Evolutionary conservation across 441 rosid species (phyloP).

Genomic region (Sinapis alba): DNA sequence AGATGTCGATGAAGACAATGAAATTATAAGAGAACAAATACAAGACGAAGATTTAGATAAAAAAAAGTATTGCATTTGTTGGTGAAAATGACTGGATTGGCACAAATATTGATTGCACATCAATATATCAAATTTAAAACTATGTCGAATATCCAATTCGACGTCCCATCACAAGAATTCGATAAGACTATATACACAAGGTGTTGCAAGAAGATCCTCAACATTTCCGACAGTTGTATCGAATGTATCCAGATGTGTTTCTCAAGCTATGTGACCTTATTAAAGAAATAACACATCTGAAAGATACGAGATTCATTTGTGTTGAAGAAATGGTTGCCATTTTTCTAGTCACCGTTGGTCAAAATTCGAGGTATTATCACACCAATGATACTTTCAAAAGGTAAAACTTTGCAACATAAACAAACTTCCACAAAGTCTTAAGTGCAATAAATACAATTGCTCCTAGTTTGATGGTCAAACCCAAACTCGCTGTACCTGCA

Average conservation of each 20-base stretch:
- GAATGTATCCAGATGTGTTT: too few species aligned
- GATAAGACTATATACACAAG: too few species aligned
- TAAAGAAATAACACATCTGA: neutral
- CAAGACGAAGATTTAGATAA: conserved; percentile 4
- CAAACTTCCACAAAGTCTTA: neutral
- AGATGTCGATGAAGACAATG: neutral
- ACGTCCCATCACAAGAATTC: too few species aligned
- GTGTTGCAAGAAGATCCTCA: too few species aligned
- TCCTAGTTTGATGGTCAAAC: conserved; percentile 1
- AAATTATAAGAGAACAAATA: neutral
- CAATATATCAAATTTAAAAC: too few species aligned
- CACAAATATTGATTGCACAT: neutral
- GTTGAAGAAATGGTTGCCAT: conserved; percentile 6
- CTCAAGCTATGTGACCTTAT: neutral
- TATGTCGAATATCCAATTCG: too few species aligned
- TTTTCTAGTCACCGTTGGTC: neutral
- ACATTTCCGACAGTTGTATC: too few species aligned
- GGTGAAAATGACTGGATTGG: conserved; percentile 8
- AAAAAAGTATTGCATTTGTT: neutral
- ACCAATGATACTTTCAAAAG: neutral
- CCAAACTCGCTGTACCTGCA: neutral
- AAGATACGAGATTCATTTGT: conserved; percentile 11
- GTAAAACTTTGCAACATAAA: neutral
- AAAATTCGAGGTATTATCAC: conserved; percentile 10
- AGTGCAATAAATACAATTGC: conserved; percentile 4